Percentiles rank a stretch among this genome's conserved stretches.
Conservation (phyloP, 2,329 filamentous ascomycete species). For the Exophiala sp. region DNA sequence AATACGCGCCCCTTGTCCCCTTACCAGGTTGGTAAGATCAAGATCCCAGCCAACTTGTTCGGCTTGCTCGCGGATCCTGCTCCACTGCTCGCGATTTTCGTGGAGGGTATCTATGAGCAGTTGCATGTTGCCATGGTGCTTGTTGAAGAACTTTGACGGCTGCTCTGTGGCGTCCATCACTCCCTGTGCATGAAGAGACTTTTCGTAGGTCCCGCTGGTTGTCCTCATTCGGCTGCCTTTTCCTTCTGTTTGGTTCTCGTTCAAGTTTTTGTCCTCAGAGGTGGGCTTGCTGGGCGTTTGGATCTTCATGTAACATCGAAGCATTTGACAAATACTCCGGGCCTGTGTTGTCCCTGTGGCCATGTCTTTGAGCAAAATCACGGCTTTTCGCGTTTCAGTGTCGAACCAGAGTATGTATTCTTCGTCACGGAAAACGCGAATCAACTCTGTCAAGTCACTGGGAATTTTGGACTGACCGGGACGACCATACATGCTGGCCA, state of each 20-base stretch:
- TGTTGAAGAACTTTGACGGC: background rate
- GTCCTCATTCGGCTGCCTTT: background rate
- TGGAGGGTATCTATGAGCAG: conserved; percentile 17
- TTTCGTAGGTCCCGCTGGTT: background rate
- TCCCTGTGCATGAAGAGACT: no score
- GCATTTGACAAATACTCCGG: conserved; percentile 57
- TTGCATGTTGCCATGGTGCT: background rate
- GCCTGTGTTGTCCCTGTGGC: conserved; percentile 49
- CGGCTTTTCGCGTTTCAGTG: conserved; percentile 38
- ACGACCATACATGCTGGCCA: conserved; percentile 7
- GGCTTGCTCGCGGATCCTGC: conserved; percentile 9
- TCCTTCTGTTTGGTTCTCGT: background rate
- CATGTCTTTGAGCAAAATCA: conserved; percentile 60
- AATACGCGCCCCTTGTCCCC: conserved; percentile 14
- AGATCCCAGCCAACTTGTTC: conserved; percentile 25
- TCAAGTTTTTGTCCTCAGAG: background rate
- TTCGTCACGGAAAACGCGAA: conserved; percentile 47
- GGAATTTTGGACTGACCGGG: background rate
- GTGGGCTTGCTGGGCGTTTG: background rate
- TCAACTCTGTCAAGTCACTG: conserved; percentile 8
- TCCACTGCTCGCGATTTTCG: conserved; percentile 15
- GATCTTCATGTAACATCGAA: conserved; percentile 1
- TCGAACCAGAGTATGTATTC: conserved; percentile 59
- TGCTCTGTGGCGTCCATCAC: background rate
- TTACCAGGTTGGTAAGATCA: conserved; percentile 18